Evolutionary conservation across 441 rosid species (phyloP), one percentile per base, ranked within the genome.

Genomic region (Pelargonium myrrhifolium): DNA sequence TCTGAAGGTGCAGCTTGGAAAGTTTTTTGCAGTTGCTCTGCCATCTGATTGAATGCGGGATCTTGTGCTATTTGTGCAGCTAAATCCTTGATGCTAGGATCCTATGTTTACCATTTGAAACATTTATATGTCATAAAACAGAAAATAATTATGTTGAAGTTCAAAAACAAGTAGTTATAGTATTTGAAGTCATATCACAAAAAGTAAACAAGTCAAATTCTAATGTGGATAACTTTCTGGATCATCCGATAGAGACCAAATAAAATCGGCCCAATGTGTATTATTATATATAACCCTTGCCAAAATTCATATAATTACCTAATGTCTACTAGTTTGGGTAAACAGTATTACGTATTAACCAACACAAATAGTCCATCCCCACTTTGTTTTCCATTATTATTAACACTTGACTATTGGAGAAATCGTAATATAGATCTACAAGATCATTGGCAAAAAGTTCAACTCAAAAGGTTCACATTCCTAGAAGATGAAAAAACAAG

Each of bases 11-110:
- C 83, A 26, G 79, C 89, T 65, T 89, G 94, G 62, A 89, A 84
- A 21, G 92, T 86, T 74, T 83, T 81, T 79, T 88, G 96, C 17
- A 94, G 91, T 79, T 92, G 99, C 80, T 92, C 98, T 14, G 99
- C 98, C 95, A 95, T 92, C 74, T 86, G 88, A 78, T 86, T 95
- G 84, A 95, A 95, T 17, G 97, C 14, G 43, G 99, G 97, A 77
- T 92, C 98, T 81, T 86, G 84, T 37, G 98, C 89, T 69, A 95
- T 92, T 81, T 92, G 96, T 74, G 90, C 95, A 70, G 97, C 97
- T 62, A 92, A 71, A 24, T 89, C 93, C 82, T 89, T 88, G 72
- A 95, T 90, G 77, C 95, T 92, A 4, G 97, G 98, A 70, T 95
- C 99, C 99, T 95, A 72, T 31, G 76, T 35, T 71, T 24, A 56